Base-by-base conservation (phyloP, 2,329 filamentous ascomycete genomes). In the Drechslerella dactyloides region DNA sequence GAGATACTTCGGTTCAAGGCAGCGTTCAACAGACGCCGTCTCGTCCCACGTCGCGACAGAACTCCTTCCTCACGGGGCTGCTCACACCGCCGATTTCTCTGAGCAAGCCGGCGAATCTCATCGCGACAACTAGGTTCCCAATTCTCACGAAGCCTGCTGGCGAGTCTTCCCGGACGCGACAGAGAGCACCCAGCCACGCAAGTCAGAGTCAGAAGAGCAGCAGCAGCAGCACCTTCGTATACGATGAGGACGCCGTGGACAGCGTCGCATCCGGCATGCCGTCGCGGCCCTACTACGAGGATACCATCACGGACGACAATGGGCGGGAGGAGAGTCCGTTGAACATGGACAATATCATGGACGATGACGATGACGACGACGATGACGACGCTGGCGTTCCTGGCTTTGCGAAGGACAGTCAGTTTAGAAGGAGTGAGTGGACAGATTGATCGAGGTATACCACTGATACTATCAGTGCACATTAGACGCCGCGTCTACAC, bases 11-110 rank as follows among this genome's bases (percentile, higher is more conserved):
- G 24, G 74, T 73, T 10, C 75, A 74, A 58, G 74, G 75, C 2
- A 73, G 72, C 23, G 48, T 44, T 19, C 58, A 69, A 13, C 73
- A 73, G 50, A 65, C 73, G 11, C 59, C 74, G 23, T 74, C 75
- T 33, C 70, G 75, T 21, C 74, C 76, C n/a, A 70, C 72, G 1
- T 76, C 75, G 37, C 30, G 69, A 53, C 69, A 66, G 52, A 73
- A 66, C 56, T n/a, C n/a, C n/a, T 76, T 77, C 42, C 50, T 77
- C 37, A 75, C 70, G 23, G 74, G 74, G 24, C 73, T 77, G 19
- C 74, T 77, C n/a, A 70, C 75, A 1, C 75, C 76, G 21, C 75
- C 75, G 4, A 74, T 62, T 11, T 74, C 64, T 2, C 44, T 74
- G 33, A 73, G 56, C 35, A 64, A 68, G 27, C 55, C 69, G 15